Conservation (phyloP, 208 protist genomes). For the Leishmania braziliensis region DNA sequence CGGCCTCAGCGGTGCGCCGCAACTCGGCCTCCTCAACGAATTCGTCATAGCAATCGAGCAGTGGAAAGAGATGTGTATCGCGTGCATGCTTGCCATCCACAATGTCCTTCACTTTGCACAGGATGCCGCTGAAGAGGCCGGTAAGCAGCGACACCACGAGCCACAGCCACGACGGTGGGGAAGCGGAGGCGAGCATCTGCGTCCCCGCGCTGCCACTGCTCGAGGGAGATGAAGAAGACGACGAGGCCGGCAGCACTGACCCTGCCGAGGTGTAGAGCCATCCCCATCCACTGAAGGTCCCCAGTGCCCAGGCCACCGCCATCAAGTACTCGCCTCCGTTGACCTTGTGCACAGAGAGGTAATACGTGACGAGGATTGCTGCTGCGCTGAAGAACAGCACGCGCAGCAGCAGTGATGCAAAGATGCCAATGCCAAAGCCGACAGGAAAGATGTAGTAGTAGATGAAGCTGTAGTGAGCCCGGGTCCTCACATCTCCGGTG, state of each 20-base stretch:
- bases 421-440: constrained; percentile 49
- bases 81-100: constrained; percentile 62
- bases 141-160: constrained; percentile 71
- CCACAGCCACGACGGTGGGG: constrained; percentile 55
- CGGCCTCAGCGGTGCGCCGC: background rate
- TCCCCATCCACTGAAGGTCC: constrained; percentile 56
- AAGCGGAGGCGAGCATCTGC: background rate
- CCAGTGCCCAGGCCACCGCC: constrained; percentile 68
- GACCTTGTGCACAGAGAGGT: constrained; percentile 44
- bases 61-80: constrained; percentile 33
- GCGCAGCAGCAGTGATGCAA: constrained; percentile 49
- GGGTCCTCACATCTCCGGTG: background rate
- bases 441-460: constrained; percentile 59
- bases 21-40: background rate
- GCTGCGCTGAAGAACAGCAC: constrained; percentile 47
- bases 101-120: constrained; percentile 86
- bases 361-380: constrained; percentile 49
- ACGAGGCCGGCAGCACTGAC: constrained; percentile 14
- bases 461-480: constrained; percentile 25
- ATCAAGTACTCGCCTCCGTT: constrained; percentile 72
- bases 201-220: background rate
- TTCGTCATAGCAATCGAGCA: constrained; percentile 31
- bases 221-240: background rate
- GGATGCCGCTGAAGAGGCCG: constrained; percentile 70
- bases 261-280: constrained; percentile 50